Evolutionary conservation across 2,329 filamentous ascomycete genomes (phyloP), one percentile per base, ranked within the genome.

Genomic region (Corinectria fuckeliana): DNA sequence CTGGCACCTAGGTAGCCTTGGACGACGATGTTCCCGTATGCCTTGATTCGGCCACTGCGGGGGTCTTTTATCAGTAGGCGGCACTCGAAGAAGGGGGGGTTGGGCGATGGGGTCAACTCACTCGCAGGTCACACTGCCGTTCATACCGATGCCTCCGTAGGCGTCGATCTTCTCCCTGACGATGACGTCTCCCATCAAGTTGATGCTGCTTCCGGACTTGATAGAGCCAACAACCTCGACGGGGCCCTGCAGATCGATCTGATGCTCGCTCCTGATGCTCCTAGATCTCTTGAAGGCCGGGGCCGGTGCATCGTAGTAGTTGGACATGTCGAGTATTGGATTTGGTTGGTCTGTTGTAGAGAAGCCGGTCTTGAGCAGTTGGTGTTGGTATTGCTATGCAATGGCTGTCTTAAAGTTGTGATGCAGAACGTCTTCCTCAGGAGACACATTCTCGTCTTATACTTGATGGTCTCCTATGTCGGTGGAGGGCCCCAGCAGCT

Each of bases 201-300:
- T 75, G 50, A 84, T 76, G 25, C 76, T 77, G 6, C 80, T 76
- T 50, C 78, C 79, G 5, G 77, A 80, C 61, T 77, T 77, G 66
- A 85, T 78, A 3, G 78, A 81, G 10, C 79, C 79, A 21, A 75
- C 73, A 18, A 85, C 76, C 58, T 84, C 80, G 61, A 82, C 71
- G 8, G 81, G 81, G 1, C 81, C 81, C 3, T 71, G 65, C 5
- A 82, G 72, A 21, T 73, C 66, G 53, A 82, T 63, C 32, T 76
- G 71, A 14, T 74, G 67, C 32, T 81, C 80, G 50, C 76, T 80
- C 63, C 75, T 76, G 67, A 82, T 78, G 62, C 74, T 76, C 55
- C 73, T 74, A 14, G 73, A 76, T 58, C 73, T 75, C 52, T 66
- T 70, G 51, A 71, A 70, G 54, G 44, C 62, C 51, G 50, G 63